Percentiles rank a stretch among this genome's conserved stretches.
phyloP scores from a whole-genome alignment of 805 yeast species.

The Cyberlindnera galapagoensis region DNA sequence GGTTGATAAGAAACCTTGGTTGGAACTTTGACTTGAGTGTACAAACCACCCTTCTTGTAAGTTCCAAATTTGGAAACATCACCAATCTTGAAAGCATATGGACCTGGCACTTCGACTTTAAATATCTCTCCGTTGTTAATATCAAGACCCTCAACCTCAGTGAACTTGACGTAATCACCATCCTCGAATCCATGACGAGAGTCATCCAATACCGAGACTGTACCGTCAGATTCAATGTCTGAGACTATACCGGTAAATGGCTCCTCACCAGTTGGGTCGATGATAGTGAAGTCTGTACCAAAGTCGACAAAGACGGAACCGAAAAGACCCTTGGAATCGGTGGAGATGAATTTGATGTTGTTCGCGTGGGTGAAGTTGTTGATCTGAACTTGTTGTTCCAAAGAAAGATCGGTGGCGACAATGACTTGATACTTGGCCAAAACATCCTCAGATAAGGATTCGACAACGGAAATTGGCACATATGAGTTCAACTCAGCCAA shows the following conservation, averaged over 20 bases:
- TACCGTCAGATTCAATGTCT: slow-evolving; percentile 80
- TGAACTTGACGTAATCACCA: slow-evolving; percentile 81
- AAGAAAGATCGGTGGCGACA: slow-evolving; percentile 71
- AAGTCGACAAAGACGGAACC: slow-evolving; percentile 88
- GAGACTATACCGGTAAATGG: slow-evolving; percentile 82
- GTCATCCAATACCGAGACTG: slow-evolving; percentile 90
- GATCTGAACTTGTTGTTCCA: slow-evolving; percentile 70
- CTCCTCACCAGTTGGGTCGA: slow-evolving; percentile 91
- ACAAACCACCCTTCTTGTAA: slow-evolving; percentile 80
- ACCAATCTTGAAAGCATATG: slow-evolving; percentile 81
- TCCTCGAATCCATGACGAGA: slow-evolving; percentile 91
- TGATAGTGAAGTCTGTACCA: slow-evolving; percentile 71
- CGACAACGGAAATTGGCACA: slow-evolving; percentile 73
- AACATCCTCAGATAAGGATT: slow-evolving; percentile 45
- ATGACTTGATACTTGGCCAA: slow-evolving; percentile 64
- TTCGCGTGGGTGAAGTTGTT: slow-evolving; percentile 69
- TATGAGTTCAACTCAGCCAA: slow-evolving; percentile 82
- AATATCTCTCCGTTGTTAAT: slow-evolving; percentile 69
- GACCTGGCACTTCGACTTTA: slow-evolving; percentile 84
- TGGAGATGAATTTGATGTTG: slow-evolving; percentile 71
- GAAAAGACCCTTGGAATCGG: slow-evolving; percentile 82
- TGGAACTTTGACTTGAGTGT: slow-evolving; percentile 90
- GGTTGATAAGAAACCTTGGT: slow-evolving; percentile 53
- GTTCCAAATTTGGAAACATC: slow-evolving; percentile 49
- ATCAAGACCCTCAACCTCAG: slow-evolving; percentile 79